Evolutionary conservation across 2,329 filamentous ascomycete genomes (phyloP).

Genomic region (Talaromyces amestolkiae): DNA sequence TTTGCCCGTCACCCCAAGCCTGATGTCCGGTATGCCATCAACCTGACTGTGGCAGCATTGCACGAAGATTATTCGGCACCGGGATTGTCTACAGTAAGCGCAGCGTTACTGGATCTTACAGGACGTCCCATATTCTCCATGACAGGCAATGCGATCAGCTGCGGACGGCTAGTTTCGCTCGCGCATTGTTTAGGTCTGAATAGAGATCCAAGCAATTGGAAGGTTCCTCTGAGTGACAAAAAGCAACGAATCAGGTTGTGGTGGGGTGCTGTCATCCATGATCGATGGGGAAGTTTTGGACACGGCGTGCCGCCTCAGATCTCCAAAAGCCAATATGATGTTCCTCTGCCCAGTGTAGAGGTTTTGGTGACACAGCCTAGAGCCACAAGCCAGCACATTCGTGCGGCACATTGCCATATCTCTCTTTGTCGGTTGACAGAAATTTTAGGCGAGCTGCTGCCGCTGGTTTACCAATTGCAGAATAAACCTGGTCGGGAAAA

Average conservation of each 20-base stretch:
- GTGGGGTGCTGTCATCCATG: constrained; percentile 59
- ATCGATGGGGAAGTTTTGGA: constrained; percentile 57
- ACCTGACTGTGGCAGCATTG: constrained; percentile 59
- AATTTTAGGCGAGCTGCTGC: constrained; percentile 46
- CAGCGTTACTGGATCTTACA: constrained; percentile 58
- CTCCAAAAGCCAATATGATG: constrained; percentile 54
- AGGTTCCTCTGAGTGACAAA: constrained; percentile 51
- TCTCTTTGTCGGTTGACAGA: constrained; percentile 52
- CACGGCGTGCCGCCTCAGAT: constrained; percentile 57
- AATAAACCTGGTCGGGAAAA: constrained; percentile 43
- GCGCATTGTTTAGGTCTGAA: constrained; percentile 58
- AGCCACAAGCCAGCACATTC: constrained; percentile 41
- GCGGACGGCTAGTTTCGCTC: constrained; percentile 53
- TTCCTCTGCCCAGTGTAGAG: constrained; percentile 52
- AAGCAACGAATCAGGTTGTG: constrained; percentile 52
- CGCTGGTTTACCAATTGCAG: constrained; percentile 47
- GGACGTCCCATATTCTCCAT: constrained; percentile 61
- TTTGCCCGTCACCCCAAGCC: constrained; percentile 51
- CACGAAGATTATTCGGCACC: constrained; percentile 61
- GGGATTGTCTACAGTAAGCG: constrained; percentile 57
- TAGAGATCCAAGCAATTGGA: constrained; percentile 55
- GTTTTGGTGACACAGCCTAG: constrained; percentile 38
- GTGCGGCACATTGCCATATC: constrained; percentile 52
- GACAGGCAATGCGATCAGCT: constrained; percentile 57
- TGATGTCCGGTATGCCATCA: constrained; percentile 61